These are phyloP conservation scores for Begonia fuchsioides DNA, from an alignment of 306 rosid genomes.

Conservation along the genomic window DNA sequence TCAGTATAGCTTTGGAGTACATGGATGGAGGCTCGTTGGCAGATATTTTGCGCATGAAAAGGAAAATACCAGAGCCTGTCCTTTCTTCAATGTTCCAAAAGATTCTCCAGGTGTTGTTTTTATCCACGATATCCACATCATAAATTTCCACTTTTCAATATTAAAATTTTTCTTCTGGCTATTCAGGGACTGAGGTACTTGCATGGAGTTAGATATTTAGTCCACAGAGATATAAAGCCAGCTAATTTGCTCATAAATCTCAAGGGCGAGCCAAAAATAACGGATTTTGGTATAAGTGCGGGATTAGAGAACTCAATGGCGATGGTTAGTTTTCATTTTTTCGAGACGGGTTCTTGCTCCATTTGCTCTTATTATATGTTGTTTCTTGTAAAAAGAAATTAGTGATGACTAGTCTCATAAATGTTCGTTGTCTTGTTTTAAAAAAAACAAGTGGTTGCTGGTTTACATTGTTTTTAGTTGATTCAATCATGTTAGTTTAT, in stretches of 20 bases:
- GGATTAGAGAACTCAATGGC: conserved; percentile 96
- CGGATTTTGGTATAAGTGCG: conserved; percentile 96
- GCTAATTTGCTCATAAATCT: conserved; percentile 90
- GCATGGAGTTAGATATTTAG: conserved; percentile 83
- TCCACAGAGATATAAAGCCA: conserved; percentile 96
- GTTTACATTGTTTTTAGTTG: too few relatives aligned
- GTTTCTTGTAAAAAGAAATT: too few relatives aligned
- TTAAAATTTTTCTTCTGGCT: conserved; percentile 9
- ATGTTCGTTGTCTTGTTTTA: too few relatives aligned
- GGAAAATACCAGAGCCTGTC: conserved; percentile 64
- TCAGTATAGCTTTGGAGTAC: conserved; percentile 94
- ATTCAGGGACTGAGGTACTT: conserved; percentile 77
- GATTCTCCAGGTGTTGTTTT: conserved; percentile 51
- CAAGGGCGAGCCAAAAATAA: conserved; percentile 89
- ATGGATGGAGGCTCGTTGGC: conserved; percentile 98
- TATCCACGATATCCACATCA: conserved; percentile 3
- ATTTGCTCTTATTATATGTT: too few relatives aligned
- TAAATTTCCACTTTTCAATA: conserved; percentile 1
- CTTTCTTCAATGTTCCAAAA: conserved; percentile 84
- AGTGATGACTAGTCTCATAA: too few relatives aligned
- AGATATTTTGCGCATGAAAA: conserved; percentile 50
- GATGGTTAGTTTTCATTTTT: conserved; percentile 42
- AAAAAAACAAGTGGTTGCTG: too few relatives aligned
- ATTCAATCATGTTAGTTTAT: not conserved
- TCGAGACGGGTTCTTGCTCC: too few relatives aligned